Conservation (phyloP, 1,139 yeast genomes). For the Saccharomyces pastorianus region DNA sequence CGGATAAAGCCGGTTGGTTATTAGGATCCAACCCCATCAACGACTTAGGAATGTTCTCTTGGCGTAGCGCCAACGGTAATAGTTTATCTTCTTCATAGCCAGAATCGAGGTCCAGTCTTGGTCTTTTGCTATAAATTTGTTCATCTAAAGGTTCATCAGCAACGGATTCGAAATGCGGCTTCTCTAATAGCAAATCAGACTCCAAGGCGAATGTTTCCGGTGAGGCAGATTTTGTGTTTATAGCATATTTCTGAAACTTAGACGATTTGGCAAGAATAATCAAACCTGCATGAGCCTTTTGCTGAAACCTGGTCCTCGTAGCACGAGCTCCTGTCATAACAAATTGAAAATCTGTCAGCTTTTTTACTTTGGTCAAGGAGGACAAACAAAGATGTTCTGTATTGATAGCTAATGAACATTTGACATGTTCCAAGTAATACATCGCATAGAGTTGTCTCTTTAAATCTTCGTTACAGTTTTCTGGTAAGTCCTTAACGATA, state of each 20-base stretch:
- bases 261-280: slow-evolving; percentile 62
- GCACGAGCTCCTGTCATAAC: slow-evolving; percentile 84
- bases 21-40: slow-evolving; percentile 66
- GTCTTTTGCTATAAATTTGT: slow-evolving; percentile 32
- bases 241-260: slow-evolving; percentile 18
- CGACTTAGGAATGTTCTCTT: slow-evolving; percentile 53
- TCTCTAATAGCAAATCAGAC: slow-evolving; percentile 75
- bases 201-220: slow-evolving; percentile 58
- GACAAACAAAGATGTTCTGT: slow-evolving; percentile 51
- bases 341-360: slow-evolving; percentile 52
- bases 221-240: slow-evolving; percentile 19
- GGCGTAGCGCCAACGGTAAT: slow-evolving; percentile 53
- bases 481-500: slow-evolving; percentile 24
- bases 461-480: slow-evolving; percentile 17
- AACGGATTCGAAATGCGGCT: slow-evolving; percentile 56
- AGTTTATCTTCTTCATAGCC: slow-evolving; percentile 34
- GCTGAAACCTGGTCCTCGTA: slow-evolving; percentile 78
- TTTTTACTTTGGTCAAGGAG: slow-evolving; percentile 45
- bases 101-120: slow-evolving; percentile 30
- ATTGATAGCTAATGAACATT: slow-evolving; percentile 51
- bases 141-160: slow-evolving; percentile 41
- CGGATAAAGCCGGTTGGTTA: slow-evolving; percentile 63
- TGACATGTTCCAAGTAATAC: slow-evolving; percentile 61
- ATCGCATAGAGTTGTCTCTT: slow-evolving; percentile 37
- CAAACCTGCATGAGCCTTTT: slow-evolving; percentile 59